A percentile compares a stretch with the other conserved stretches of the same genome.
Evolutionary conservation across 202 grass and related monocot genomes (phyloP).

Genomic region (Thinopyrum obtusiflorum): DNA sequence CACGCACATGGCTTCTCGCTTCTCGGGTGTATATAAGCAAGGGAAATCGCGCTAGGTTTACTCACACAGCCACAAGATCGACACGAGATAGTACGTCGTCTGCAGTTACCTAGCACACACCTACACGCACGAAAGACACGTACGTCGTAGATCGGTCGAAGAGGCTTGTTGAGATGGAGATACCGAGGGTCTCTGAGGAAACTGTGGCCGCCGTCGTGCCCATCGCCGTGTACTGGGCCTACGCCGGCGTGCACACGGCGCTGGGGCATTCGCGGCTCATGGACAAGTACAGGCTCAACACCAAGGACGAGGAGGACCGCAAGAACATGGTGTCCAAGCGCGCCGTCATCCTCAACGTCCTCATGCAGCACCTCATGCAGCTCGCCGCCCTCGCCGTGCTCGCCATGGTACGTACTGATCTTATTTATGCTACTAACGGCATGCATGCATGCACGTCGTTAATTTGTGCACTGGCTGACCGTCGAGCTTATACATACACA

Average conservation of each 20-base stretch:
- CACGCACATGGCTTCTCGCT: background rate
- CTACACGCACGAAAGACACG: background rate
- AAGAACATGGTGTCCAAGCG: constrained; percentile 18
- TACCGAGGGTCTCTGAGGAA: background rate
- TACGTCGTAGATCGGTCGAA: background rate
- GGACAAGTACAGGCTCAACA: constrained; percentile 4
- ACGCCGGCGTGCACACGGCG: constrained; percentile 1
- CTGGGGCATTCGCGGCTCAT: background rate
- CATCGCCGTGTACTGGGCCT: background rate
- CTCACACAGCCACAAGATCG: background rate
- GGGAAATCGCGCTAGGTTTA: background rate
- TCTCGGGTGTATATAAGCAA: background rate
- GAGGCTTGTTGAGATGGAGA: background rate
- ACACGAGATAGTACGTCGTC: background rate
- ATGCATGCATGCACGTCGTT: background rate
- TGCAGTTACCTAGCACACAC: background rate
- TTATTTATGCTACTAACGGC: no score
- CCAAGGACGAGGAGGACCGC: background rate
- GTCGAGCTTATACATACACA: background rate
- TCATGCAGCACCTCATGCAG: background rate
- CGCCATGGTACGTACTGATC: background rate
- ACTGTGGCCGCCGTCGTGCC: background rate
- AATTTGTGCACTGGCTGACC: background rate
- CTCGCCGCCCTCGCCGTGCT: background rate
- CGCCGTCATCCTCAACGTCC: background rate